Evolutionary conservation across 1,284 basidiomycete genomes (phyloP), one percentile per base, ranked within the genome.

Genomic region (Fomitopsis betulina): DNA sequence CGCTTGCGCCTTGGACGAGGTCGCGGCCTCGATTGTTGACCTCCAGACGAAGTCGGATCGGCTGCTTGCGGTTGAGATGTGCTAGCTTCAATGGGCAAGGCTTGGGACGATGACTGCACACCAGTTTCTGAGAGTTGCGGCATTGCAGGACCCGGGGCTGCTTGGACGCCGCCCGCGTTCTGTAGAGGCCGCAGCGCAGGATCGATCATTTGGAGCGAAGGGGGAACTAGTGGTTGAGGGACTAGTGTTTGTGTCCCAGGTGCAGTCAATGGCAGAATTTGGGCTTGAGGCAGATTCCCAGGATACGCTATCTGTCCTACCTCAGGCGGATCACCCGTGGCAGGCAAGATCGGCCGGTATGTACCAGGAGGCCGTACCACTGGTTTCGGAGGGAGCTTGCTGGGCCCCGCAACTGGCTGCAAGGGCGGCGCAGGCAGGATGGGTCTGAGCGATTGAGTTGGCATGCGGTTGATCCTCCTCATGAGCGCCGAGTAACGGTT

Each of bases 401-500:
- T 47, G 5, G 45, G 52, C 15, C 55, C 25, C 13, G 23, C 19
- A 17, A 40, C 51, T 15, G n/a, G 33, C 19, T 27, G 17, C 37
- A 39, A 23, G 38, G 37, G 25, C 19, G 37, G 25, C 30, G 25
- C 45, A 5, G 45, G 45, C 15, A 47, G 45, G 21, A 47, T 47
- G 2, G 45, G 45, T 47, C 45, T 47, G 21, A 47, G 21, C 4
- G 3, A 15, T 37, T 32, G 39, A 4, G 49, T 47, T 12, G 43
- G 45, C 12, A 53, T 43, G 27, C 62, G 59, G 10, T 45, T 43
- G 25, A 63, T 63, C 15, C 63, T 65, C 32, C 67, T 67, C 57
- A 49, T 61, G 30, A 68, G 54, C 37, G 58, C 49, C 12, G 60
- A 68, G 58, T 80, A 78, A 7, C 81, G 79, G 50, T 69, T 62